Evolutionary conservation across 768 basidiomycete species (phyloP).

Genomic region (Boletellus ananas): DNA sequence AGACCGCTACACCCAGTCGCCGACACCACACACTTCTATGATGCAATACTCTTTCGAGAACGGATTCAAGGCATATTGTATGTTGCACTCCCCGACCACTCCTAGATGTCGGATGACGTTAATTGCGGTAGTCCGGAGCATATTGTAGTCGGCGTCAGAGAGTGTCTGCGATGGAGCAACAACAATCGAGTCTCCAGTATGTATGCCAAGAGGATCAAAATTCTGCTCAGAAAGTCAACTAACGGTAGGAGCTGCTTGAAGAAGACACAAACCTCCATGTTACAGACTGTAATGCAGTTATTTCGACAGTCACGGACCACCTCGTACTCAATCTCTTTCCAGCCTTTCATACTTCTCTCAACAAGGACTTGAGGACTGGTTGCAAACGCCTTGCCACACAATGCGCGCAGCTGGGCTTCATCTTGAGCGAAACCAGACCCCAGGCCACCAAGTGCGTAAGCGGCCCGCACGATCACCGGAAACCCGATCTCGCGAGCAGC

Average conservation of each 20-base stretch:
- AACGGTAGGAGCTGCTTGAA: background rate
- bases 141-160: constrained; percentile 99
- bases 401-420: constrained; percentile 79
- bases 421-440: constrained; percentile 97
- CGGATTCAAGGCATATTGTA: constrained; percentile 97
- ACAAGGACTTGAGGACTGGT: constrained; percentile 98
- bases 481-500: constrained; percentile 87
- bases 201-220: constrained; percentile 97
- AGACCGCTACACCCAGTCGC: background rate
- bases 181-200: constrained; percentile 98
- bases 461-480: constrained; percentile 95
- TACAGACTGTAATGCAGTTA: constrained; percentile 99
- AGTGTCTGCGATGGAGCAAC: constrained; percentile 97
- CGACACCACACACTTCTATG: constrained; percentile 65
- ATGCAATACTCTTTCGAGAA: constrained; percentile 96
- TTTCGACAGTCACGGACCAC: constrained; percentile 96
- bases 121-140: constrained; percentile 96
- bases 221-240: constrained; percentile 52
- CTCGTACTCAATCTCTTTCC: constrained; percentile 99
- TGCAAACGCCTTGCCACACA: constrained; percentile 94
- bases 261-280: constrained; percentile 88
- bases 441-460: constrained; percentile 93
- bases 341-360: constrained; percentile 99
- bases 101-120: constrained; percentile 99
- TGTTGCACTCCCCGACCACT: constrained; percentile 98